phyloP scores from a whole-genome alignment of 441 rosid genomes.

The Brassica hybrid region DNA sequence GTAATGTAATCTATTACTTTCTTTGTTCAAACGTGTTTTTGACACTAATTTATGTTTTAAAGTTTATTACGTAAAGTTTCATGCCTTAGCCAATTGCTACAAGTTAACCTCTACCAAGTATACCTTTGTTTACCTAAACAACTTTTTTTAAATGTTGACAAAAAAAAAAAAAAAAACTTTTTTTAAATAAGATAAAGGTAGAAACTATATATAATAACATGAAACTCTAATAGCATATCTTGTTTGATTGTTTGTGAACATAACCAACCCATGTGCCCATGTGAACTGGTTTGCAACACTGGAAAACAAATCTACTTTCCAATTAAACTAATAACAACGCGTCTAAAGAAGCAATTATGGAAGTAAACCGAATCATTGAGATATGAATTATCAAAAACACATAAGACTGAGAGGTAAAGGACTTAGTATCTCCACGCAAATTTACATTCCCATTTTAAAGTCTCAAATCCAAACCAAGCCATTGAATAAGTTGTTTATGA shows the following conservation, averaged over 20 bases:
- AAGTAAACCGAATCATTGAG: neutral
- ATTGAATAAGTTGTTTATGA: slow-evolving; percentile 12
- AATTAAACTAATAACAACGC: neutral
- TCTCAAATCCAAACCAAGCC: slow-evolving; percentile 29
- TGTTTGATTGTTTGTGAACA: no score
- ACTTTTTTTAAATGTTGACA: no score
- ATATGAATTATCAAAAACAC: neutral
- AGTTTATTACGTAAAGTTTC: neutral
- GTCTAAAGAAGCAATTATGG: neutral
- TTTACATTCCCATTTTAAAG: slow-evolving; percentile 31
- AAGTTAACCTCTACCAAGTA: neutral
- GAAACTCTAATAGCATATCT: no score
- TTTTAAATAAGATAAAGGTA: no score
- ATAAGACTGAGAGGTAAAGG: neutral
- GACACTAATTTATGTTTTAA: neutral
- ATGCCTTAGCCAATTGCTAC: neutral
- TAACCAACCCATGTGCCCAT: slow-evolving; percentile 21
- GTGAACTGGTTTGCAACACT: neutral
- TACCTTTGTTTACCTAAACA: neutral
- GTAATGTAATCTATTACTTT: neutral
- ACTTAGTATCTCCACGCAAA: neutral
- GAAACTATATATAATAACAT: no score
- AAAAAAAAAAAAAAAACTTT: neutral
- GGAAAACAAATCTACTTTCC: neutral
- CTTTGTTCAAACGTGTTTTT: neutral